Evolutionary conservation across 352 stramenopile genomes (phyloP).

Genomic region (Plasmopara viticola): DNA sequence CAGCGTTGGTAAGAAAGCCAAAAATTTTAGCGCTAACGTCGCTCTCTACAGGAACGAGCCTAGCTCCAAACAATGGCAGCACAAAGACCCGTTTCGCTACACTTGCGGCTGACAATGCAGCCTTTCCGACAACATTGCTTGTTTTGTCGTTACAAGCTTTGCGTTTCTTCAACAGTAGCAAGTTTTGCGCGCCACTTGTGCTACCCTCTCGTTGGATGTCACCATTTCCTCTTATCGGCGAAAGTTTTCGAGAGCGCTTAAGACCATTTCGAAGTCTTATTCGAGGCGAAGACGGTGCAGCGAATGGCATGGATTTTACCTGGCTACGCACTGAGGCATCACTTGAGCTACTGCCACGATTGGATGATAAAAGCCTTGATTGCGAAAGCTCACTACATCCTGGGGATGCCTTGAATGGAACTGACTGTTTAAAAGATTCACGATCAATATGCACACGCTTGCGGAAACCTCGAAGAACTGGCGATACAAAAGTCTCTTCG

Average conservation of each 20-base stretch:
- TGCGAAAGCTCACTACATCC: slow-evolving; percentile 44
- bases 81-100: slow-evolving; percentile 41
- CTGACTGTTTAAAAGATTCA: slow-evolving; percentile 58
- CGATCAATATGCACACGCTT: slow-evolving; percentile 61
- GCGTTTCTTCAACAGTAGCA: slow-evolving; percentile 8
- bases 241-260: slow-evolving; percentile 17
- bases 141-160: slow-evolving; percentile 5
- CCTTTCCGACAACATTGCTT: slow-evolving; percentile 4
- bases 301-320: slow-evolving; percentile 14
- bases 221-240: slow-evolving; percentile 12
- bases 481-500: slow-evolving; percentile 57
- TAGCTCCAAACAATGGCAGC: slow-evolving; percentile 63
- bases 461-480: slow-evolving; percentile 43
- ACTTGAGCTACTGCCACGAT: background rate
- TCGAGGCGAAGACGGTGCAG: slow-evolving; percentile 18
- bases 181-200: slow-evolving; percentile 1
- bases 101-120: slow-evolving; percentile 17
- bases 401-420: slow-evolving; percentile 53
- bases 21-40: slow-evolving; percentile 60
- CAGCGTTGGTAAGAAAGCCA: slow-evolving; percentile 60
- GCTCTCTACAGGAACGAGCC: slow-evolving; percentile 52
- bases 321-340: slow-evolving; percentile 13
- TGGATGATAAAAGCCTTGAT: slow-evolving; percentile 31
- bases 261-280: slow-evolving; percentile 5
- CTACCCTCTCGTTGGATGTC: slow-evolving; percentile 11